A percentile compares a stretch with the other conserved stretches of the same genome.
Evolutionary conservation across 2,329 filamentous ascomycete genomes (phyloP).

Genomic region (Colletotrichum destructivum): DNA sequence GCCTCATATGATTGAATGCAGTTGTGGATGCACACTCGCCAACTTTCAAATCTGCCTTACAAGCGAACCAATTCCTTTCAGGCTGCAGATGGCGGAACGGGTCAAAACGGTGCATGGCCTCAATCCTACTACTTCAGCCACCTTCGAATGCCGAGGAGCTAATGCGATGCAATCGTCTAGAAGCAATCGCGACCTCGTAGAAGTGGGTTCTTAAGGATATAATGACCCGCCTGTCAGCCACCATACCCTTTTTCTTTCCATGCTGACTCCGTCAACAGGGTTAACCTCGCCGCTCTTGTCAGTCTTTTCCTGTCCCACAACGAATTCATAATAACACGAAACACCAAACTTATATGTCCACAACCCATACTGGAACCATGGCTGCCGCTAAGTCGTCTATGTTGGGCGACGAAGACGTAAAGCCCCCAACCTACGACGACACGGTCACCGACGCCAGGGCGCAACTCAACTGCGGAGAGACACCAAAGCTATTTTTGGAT

Average conservation of each 20-base stretch:
- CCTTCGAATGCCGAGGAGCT: background rate
- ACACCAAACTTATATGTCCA: no score
- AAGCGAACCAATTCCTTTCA: background rate
- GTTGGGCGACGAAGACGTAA: conserved; percentile 17
- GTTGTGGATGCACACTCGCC: background rate
- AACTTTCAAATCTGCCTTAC: background rate
- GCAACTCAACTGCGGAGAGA: conserved; percentile 32
- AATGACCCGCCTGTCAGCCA: no score
- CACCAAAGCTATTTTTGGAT: conserved; percentile 25
- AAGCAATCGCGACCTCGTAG: background rate
- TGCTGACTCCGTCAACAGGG: no score
- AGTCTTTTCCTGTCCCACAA: no score
- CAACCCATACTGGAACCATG: background rate
- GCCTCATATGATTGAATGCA: background rate
- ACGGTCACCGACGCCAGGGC: conserved; percentile 8
- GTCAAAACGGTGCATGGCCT: background rate
- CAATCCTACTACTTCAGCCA: background rate
- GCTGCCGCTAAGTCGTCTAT: background rate
- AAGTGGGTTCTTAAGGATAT: background rate
- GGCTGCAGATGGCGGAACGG: background rate
- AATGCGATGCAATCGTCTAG: no score
- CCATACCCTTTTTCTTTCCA: no score
- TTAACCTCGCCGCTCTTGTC: background rate
- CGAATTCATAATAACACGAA: background rate
- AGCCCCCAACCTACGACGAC: conserved; percentile 34